Conservation (phyloP, 176 grass and related monocot species). For the Cocos nucifera region DNA sequence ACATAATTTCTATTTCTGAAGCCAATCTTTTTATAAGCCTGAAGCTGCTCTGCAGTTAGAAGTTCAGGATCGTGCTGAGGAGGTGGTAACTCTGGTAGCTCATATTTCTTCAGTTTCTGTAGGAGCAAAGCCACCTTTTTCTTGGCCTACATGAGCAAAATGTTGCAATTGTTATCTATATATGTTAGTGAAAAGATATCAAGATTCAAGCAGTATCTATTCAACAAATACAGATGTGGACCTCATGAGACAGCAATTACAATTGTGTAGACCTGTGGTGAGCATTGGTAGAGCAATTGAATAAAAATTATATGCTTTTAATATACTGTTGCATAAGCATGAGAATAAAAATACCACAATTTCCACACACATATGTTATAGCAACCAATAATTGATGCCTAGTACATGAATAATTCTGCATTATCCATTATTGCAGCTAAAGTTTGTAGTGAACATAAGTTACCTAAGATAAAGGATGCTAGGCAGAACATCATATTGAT, state of each 20-base stretch:
- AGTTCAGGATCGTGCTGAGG: conserved; percentile 85
- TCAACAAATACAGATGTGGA: not conserved
- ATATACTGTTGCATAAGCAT: not conserved
- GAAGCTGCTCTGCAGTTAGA: conserved; percentile 74
- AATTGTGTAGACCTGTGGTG: not conserved
- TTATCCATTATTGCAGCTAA: too few relatives aligned
- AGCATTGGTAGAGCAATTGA: not conserved
- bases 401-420: too few relatives aligned
- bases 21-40: conserved; percentile 97
- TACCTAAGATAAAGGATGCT: too few relatives aligned
- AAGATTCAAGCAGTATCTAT: not conserved
- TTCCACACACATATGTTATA: too few relatives aligned
- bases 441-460: too few relatives aligned
- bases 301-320: not conserved
- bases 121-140: conserved; percentile 93
- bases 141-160: conserved; percentile 57
- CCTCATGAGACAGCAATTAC: not conserved
- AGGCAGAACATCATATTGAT: too few relatives aligned
- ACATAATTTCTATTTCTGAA: conserved; percentile 96
- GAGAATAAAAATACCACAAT: too few relatives aligned
- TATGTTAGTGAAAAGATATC: too few relatives aligned
- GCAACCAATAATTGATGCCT: too few relatives aligned
- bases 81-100: conserved; percentile 79
- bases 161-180: not conserved
- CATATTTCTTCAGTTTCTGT: conserved; percentile 94